Conservation (phyloP, 306 rosid genomes). For the Sphenostylis stenocarpa region DNA sequence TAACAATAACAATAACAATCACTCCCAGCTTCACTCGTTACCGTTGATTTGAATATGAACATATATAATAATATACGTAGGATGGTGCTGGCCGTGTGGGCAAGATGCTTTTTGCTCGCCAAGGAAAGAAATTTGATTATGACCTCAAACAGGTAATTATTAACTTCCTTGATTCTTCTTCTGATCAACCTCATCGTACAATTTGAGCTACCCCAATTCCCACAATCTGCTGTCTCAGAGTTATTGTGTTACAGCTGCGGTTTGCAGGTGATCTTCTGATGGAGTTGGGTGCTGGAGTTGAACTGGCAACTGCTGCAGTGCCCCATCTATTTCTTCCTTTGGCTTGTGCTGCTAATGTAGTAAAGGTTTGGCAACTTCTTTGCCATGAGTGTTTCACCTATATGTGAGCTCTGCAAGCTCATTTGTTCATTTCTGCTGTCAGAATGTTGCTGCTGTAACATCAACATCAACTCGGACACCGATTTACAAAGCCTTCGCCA, state of each 20-base stretch:
- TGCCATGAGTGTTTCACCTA: not conserved
- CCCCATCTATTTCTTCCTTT: constrained; percentile 96
- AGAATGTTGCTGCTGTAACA: constrained; percentile 98
- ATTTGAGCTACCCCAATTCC: not conserved
- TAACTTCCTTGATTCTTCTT: constrained; percentile 10
- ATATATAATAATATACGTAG: constrained; percentile 40
- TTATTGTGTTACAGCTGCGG: constrained; percentile 62
- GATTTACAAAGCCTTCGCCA: constrained; percentile 97
- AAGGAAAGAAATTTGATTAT: constrained; percentile 96
- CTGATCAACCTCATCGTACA: not conserved
- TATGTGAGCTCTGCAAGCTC: constrained; percentile 29
- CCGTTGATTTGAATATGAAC: not conserved
- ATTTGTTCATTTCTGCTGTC: constrained; percentile 34
- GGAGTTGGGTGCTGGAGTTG: constrained; percentile 98
- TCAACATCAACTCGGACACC: constrained; percentile 99
- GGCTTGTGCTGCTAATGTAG: constrained; percentile 99
- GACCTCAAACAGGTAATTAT: constrained; percentile 83
- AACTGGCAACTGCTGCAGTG: constrained; percentile 83
- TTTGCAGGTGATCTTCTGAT: constrained; percentile 93
- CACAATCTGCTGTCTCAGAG: constrained; percentile 22
- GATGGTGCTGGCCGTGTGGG: constrained; percentile 99
- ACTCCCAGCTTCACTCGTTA: not conserved
- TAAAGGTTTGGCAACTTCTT: constrained; percentile 56
- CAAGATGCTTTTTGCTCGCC: constrained; percentile 95
- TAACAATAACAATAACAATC: not conserved